Percentiles rank a stretch among this genome's conserved stretches.
These are phyloP conservation scores for Gnomoniopsis smithogilvyi DNA, from an alignment of 2,329 filamentous ascomycete species.

Conservation along the genomic window DNA sequence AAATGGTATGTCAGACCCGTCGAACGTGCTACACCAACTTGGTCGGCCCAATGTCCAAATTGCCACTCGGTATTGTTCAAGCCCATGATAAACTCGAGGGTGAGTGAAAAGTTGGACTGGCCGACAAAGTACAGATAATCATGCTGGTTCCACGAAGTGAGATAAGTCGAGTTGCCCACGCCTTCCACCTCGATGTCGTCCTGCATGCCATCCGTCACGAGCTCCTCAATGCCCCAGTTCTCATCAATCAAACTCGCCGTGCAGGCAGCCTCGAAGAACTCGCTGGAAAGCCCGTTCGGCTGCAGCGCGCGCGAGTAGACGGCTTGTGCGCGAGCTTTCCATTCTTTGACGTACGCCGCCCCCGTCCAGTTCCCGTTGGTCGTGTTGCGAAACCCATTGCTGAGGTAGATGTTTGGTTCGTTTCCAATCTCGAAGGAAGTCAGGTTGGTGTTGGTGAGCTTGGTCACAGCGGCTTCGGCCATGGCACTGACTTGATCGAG, in stretches of 20 bases:
- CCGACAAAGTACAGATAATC: background rate
- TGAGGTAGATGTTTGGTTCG: background rate
- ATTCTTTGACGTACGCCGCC: background rate
- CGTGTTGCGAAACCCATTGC: background rate
- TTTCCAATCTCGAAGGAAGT: background rate
- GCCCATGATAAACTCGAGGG: background rate
- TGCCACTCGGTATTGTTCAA: background rate
- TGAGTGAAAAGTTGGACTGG: background rate
- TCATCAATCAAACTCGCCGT: background rate
- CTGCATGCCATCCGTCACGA: background rate
- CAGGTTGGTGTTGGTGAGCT: background rate
- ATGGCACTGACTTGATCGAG: background rate
- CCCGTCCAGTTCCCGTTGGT: background rate
- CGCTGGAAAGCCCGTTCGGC: background rate
- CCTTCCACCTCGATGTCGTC: background rate
- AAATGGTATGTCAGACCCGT: background rate
- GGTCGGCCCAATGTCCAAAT: background rate
- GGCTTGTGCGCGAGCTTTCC: background rate
- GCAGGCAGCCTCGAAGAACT: background rate
- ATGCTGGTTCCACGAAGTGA: background rate
- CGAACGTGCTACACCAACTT: background rate
- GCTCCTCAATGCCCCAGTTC: background rate
- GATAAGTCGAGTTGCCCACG: background rate
- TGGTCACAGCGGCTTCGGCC: background rate
- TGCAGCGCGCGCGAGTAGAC: background rate